Evolutionary conservation across 2,329 filamentous ascomycete species (phyloP).

Genomic region (Thermoascus crustaceus): DNA sequence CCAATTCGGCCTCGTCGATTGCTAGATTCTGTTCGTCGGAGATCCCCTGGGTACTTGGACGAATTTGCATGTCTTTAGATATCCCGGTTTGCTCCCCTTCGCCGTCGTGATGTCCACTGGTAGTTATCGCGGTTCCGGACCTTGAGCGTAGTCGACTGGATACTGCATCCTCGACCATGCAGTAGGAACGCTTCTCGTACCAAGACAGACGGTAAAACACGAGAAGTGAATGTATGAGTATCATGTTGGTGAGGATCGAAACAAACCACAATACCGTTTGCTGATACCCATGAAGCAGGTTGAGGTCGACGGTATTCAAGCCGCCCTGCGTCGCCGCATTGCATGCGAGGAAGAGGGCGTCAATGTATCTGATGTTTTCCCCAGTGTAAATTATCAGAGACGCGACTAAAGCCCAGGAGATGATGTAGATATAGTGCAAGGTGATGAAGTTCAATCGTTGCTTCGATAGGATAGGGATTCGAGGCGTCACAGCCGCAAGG

Average conservation of each 20-base stretch:
- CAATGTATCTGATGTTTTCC: constrained; percentile 64
- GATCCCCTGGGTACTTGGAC: too few relatives aligned
- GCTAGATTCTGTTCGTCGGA: too few relatives aligned
- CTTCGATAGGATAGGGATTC: constrained; percentile 29
- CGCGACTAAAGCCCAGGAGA: constrained; percentile 61
- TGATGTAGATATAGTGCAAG: constrained; percentile 63
- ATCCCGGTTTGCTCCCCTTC: too few relatives aligned
- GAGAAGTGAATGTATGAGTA: constrained; percentile 74
- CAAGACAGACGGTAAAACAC: constrained; percentile 92
- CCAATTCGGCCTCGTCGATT: too few relatives aligned
- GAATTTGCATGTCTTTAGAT: too few relatives aligned
- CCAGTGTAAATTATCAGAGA: constrained; percentile 70
- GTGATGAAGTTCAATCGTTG: constrained; percentile 39
- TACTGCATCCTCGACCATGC: constrained; percentile 67
- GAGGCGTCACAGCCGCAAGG: too few relatives aligned
- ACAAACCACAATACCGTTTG: constrained; percentile 66
- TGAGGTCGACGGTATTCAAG: constrained; percentile 67
- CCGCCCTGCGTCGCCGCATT: constrained; percentile 88
- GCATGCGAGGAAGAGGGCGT: constrained; percentile 83
- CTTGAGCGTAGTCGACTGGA: constrained; percentile 56
- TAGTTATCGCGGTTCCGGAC: constrained; percentile 50
- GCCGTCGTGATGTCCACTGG: constrained; percentile 35
- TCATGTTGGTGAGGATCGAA: constrained; percentile 69
- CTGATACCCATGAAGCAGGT: constrained; percentile 60
- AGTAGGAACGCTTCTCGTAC: constrained; percentile 94